A percentile compares a stretch with the other conserved stretches of the same genome.
Conservation (phyloP, 768 basidiomycete genomes). For the Solioccasus polychromus region DNA sequence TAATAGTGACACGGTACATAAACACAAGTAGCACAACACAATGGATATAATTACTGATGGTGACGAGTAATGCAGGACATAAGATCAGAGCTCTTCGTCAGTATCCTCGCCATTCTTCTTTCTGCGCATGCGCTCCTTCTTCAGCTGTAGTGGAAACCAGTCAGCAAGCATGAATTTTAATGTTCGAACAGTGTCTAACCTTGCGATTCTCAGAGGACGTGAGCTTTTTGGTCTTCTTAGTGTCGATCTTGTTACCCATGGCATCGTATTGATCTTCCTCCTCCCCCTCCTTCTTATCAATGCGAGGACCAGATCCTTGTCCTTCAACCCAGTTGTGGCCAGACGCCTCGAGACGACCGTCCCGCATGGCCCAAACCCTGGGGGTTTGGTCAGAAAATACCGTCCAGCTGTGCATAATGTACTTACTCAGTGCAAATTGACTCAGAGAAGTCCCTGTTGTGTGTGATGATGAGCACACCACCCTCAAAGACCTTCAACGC, state of each 20-base stretch:
- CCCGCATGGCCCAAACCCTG: slow-evolving; percentile 97
- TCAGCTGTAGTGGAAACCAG: slow-evolving; percentile 38
- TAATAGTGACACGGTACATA: slow-evolving; percentile 19
- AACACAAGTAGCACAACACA: slow-evolving; percentile 18
- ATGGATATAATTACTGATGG: slow-evolving; percentile 12
- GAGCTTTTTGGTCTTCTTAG: slow-evolving; percentile 83
- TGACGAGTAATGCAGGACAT: neutral
- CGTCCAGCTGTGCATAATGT: neutral
- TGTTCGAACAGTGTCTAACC: slow-evolving; percentile 32
- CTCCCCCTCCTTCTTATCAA: slow-evolving; percentile 90
- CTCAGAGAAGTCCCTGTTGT: slow-evolving; percentile 99
- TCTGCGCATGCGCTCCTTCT: slow-evolving; percentile 95
- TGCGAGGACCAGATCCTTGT: slow-evolving; percentile 90
- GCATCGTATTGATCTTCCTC: slow-evolving; percentile 94
- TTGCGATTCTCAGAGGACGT: slow-evolving; percentile 83
- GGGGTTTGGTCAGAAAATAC: neutral
- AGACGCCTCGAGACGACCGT: slow-evolving; percentile 93
- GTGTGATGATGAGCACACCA: slow-evolving; percentile 96
- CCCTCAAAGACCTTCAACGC: slow-evolving; percentile 98
- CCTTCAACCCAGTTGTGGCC: slow-evolving; percentile 99
- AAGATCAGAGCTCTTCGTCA: neutral
- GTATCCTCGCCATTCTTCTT: slow-evolving; percentile 81
- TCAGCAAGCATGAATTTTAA: slow-evolving; percentile 10
- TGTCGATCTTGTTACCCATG: slow-evolving; percentile 95
- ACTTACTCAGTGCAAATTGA: slow-evolving; percentile 84